Base-by-base conservation (phyloP, 331 rosid species). In the Arachis monticola region DNA sequence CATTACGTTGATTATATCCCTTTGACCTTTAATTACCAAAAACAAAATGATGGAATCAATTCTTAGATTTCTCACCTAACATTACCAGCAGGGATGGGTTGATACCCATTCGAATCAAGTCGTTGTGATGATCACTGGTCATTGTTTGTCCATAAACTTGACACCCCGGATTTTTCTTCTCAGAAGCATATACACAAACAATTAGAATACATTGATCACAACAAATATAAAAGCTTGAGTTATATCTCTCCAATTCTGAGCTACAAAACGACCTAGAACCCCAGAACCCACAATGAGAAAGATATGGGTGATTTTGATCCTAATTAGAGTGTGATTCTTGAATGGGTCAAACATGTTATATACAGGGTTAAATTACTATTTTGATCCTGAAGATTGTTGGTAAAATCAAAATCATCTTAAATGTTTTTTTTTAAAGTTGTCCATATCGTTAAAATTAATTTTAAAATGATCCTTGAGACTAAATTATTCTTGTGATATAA, bases 221-320 rank as follows among this genome's bases (percentile, higher is more conserved):
- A 59, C 11, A 45, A 22, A 40, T 13, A 5, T 35, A 35, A 35
- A 35, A 35, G 40, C 40, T 2, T 35, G 40, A 78, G 60, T 11
- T 30, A 50, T 81, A 92, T 97, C 93, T 75, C 76, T 80, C 99
- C 99, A 94, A 74, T 90, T 82, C 27, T 90, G 86, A 44, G 99
- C 97, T 7, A 94, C 92, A 69, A 92, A 82, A 61, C 97, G 96
- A 73, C 97, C 99, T 50, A 94, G 95, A 78, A 94, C 93, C 1
- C 99, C 99, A 0, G 99, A 93, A 70, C 97, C 97, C 74, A 92
- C 95, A 58, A 94, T 84, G 73, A 94, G 84, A 11, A 94, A 81
- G 82, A 87, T 96, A 41, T 82, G 67, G 45, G 82, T 84, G 35
- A 66, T 17, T 2, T 8, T 45, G 78, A 32, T 87, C 70, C 60